A percentile compares a stretch with the other conserved stretches of the same genome.
phyloP scores from a whole-genome alignment of 768 basidiomycete genomes.

The Mycena chlorophos region DNA sequence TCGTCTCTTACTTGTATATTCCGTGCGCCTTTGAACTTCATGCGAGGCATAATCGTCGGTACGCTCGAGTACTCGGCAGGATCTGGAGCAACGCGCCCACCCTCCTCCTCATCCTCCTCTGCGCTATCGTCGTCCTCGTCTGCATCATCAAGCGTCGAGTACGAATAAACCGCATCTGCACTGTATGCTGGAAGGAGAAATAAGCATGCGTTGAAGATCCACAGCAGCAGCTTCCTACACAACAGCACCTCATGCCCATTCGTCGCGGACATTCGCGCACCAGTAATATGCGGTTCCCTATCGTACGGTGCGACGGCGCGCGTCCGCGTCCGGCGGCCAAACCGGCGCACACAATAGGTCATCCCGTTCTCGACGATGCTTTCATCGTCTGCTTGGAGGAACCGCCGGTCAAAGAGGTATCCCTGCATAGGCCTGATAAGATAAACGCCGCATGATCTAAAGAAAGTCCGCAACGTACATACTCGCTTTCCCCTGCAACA shows the following conservation, averaged over 20 bases:
- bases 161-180: conserved; percentile 70
- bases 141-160: conserved; percentile 69
- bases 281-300: conserved; percentile 66
- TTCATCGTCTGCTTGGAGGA: conserved; percentile 67
- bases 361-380: conserved; percentile 55
- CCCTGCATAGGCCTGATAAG: conserved; percentile 44
- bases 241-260: conserved; percentile 81
- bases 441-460: background rate
- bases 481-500: conserved; percentile 78
- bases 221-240: conserved; percentile 48
- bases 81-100: conserved; percentile 23
- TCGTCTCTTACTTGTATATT: background rate
- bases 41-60: conserved; percentile 62
- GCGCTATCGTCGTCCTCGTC: conserved; percentile 28
- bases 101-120: conserved; percentile 26
- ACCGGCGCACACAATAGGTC: conserved; percentile 80
- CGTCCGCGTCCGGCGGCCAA: conserved; percentile 49
- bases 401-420: conserved; percentile 80
- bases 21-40: conserved; percentile 54
- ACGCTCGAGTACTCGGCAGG: conserved; percentile 33
- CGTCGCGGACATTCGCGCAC: conserved; percentile 64
- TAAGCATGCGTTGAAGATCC: background rate
- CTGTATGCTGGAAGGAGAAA: conserved; percentile 57
- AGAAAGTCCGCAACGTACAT: conserved; percentile 52
- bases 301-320: conserved; percentile 25